phyloP scores from a whole-genome alignment of 352 stramenopile genomes.

The Stramenopiles sp. region DNA sequence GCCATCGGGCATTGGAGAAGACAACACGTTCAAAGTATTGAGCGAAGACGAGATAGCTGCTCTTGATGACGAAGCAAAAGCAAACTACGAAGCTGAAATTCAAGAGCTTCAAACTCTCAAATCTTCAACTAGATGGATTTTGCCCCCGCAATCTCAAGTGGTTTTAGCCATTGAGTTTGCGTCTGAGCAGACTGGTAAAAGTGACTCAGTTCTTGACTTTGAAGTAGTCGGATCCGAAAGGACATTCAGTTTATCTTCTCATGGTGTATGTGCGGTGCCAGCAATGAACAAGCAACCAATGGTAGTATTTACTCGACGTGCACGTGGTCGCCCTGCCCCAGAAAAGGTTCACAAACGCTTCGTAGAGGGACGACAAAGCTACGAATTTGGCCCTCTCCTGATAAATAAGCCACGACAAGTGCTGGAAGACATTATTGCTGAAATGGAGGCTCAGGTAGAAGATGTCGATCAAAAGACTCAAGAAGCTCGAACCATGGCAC shows the following conservation, averaged over 20 bases:
- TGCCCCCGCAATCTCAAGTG: slow-evolving; percentile 36
- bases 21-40: background rate
- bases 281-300: slow-evolving; percentile 69
- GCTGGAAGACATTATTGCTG: background rate
- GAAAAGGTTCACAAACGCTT: slow-evolving; percentile 66
- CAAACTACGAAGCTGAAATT: background rate
- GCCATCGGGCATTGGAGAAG: background rate
- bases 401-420: slow-evolving; percentile 20
- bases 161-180: slow-evolving; percentile 53
- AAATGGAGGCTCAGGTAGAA: background rate
- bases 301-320: slow-evolving; percentile 78
- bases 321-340: slow-evolving; percentile 15
- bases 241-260: slow-evolving; percentile 54
- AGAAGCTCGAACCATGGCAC: background rate
- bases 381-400: slow-evolving; percentile 78
- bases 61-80: background rate
- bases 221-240: slow-evolving; percentile 61
- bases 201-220: slow-evolving; percentile 59
- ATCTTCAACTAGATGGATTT: slow-evolving; percentile 44
- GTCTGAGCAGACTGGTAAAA: slow-evolving; percentile 43
- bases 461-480: background rate
- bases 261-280: slow-evolving; percentile 54
- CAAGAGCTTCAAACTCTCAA: background rate
- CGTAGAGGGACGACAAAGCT: slow-evolving; percentile 55
- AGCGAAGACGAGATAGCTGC: background rate